Percentiles rank a stretch among this genome's conserved stretches.
These are phyloP conservation scores for Aspergillus coremiiformis DNA, from an alignment of 495 filamentous ascomycete species.

Conservation along the genomic window DNA sequence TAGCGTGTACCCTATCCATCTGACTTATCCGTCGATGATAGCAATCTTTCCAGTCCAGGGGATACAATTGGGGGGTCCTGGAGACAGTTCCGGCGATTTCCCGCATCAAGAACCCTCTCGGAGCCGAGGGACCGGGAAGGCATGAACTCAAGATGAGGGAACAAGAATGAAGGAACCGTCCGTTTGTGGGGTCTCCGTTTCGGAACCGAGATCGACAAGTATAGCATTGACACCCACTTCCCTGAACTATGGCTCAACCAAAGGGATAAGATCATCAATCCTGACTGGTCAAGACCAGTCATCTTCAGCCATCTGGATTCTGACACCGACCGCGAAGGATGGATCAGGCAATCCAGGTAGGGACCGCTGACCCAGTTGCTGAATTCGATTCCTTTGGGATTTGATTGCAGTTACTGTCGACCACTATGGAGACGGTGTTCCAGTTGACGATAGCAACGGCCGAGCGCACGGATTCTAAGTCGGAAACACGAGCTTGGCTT, in stretches of 20 bases:
- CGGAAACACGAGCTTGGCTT: neutral
- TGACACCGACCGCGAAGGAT: neutral
- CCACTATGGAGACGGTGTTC: neutral
- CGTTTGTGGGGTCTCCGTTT: neutral
- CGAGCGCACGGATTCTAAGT: neutral
- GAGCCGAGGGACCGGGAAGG: neutral
- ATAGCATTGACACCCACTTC: neutral
- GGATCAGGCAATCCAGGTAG: neutral
- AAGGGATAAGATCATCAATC: no score
- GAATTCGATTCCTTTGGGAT: neutral
- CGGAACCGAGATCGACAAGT: neutral
- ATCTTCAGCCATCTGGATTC: neutral
- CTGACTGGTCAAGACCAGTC: no score
- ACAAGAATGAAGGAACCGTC: no score
- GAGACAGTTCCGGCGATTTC: neutral
- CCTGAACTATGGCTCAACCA: neutral
- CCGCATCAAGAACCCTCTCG: neutral
- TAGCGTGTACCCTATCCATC: neutral
- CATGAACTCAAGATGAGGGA: neutral
- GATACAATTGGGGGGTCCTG: neutral
- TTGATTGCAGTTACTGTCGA: neutral
- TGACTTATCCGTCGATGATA: neutral
- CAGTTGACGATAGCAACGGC: neutral
- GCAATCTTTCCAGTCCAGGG: neutral
- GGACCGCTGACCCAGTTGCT: neutral